phyloP scores from a whole-genome alignment of 2,329 filamentous ascomycete genomes.

The Aureobasidium sp. region DNA sequence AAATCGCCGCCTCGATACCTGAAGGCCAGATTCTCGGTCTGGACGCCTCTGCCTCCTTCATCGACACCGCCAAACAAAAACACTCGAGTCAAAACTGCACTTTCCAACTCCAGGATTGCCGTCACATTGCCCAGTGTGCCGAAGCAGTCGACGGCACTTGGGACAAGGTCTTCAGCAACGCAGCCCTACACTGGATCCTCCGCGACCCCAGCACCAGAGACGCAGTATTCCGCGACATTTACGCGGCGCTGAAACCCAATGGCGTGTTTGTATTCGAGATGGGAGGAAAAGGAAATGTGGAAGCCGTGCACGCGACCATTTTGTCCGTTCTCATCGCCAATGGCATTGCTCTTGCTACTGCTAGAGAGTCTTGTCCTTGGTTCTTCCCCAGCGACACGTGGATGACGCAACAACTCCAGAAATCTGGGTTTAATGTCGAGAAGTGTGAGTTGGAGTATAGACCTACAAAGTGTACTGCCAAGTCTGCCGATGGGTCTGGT shows the following conservation, averaged over 20 bases:
- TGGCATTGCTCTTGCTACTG: conserved; percentile 45
- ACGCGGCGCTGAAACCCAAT: conserved; percentile 46
- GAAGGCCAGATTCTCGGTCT: conserved; percentile 32
- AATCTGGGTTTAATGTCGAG: conserved; percentile 38
- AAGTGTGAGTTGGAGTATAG: conserved; percentile 57
- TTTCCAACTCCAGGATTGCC: conserved; percentile 30
- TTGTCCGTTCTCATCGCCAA: conserved; percentile 46
- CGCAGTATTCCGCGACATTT: conserved; percentile 48
- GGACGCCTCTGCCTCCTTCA: conserved; percentile 36
- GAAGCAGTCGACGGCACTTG: conserved; percentile 23
- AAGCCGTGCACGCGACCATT: conserved; percentile 55
- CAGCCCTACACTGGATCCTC: conserved; percentile 45
- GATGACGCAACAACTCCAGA: conserved; percentile 38
- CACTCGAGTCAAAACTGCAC: conserved; percentile 22
- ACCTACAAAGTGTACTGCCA: conserved; percentile 47
- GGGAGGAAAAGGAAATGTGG: conserved; percentile 63
- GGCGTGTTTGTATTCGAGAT: conserved; percentile 62
- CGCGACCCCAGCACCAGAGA: conserved; percentile 38
- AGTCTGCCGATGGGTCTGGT: conserved; percentile 31
- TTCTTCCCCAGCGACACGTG: conserved; percentile 63
- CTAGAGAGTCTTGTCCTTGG: conserved; percentile 54
- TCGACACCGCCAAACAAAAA: conserved; percentile 28
- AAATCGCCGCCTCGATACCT: conserved; percentile 27
- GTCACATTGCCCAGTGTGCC: conserved; percentile 21
- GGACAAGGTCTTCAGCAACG: conserved; percentile 39